These are phyloP conservation scores for Gynostemma pentaphyllum DNA, from an alignment of 306 rosid genomes.

Conservation along the genomic window DNA sequence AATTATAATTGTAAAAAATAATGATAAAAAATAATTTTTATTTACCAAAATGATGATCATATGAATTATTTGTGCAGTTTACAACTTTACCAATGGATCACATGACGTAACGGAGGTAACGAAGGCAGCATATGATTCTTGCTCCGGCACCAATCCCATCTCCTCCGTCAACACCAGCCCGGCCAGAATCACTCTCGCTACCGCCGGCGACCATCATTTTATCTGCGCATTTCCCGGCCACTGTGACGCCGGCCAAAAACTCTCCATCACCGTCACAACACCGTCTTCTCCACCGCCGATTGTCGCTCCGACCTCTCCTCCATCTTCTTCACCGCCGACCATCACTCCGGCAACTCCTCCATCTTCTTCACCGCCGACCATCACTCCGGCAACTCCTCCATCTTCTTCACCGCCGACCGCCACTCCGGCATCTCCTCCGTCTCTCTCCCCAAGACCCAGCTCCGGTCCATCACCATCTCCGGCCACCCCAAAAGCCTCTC, in stretches of 20 bases:
- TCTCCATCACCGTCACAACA: conserved; percentile 13
- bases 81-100: conserved; percentile 22
- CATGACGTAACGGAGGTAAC: conserved; percentile 59
- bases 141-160: not conserved
- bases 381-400: not conserved
- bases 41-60: too few relatives aligned
- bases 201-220: conserved; percentile 9
- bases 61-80: conserved; percentile 30
- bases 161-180: not conserved
- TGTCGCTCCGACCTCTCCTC: too few relatives aligned
- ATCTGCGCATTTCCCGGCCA: conserved; percentile 16
- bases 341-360: not conserved
- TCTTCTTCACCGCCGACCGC: conserved; percentile 5
- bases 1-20: not conserved
- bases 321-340: not conserved
- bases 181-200: not conserved
- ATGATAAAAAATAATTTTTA: not conserved
- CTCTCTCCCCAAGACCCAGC: too few relatives aligned
- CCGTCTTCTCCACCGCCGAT: not conserved
- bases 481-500: too few relatives aligned
- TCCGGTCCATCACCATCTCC: too few relatives aligned
- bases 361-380: not conserved
- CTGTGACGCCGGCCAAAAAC: conserved; percentile 19
- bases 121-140: conserved; percentile 12
- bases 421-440: too few relatives aligned